Base-by-base conservation (phyloP, 2,329 filamentous ascomycete genomes). In the Claviceps sp. region DNA sequence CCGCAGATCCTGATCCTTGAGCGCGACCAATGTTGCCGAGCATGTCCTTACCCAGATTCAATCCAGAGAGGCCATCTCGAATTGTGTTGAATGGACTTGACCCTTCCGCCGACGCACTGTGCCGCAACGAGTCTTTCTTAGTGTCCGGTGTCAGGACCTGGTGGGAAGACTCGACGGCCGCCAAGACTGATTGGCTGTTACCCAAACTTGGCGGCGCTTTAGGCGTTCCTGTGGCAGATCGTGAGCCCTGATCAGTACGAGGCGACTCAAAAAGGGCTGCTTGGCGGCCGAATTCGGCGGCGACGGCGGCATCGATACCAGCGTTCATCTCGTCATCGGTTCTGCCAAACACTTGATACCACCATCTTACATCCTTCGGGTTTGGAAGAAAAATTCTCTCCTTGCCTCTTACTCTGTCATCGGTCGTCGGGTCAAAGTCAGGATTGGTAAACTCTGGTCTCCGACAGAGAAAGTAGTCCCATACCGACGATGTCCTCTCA, bases 271-370 rank as follows among this genome's bases (percentile, higher is more conserved):
- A 65, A 16, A 69, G 61, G n/a, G 67, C 67, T 13, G 65, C 64
- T 50, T 64, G 63, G 1, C 68, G 61, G 40, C 68, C 65, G 22
- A 63, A 71, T 53, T 76, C 75, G 6, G 75, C 74, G 3, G 74
- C 73, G 16, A 76, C 74, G 3, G 74, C 76, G 6, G 73, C 70
- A 59, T 80, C 74, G 11, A 81, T 68, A 39, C 77, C 72, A 0
- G 80, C 81, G 60, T 98, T 98, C 91, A 98, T 97, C 65, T 98
- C 93, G 51, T 85, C 81, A 59, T 96, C 88, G 2, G 83, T 83
- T 37, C 90, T 80, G 47, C 89, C 88, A 68, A 96, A 98, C 1
- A 85, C 71, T 61, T 93, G 87, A 57, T 84, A 77, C 93, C 93
- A 98, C 93, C 93, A 98, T 55, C 89, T 79, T n/a, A 93, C 79